Evolutionary conservation across 1,139 yeast species (phyloP), one percentile per base, ranked within the genome.

Genomic region (Lodderomyces pseudojiufengensis): DNA sequence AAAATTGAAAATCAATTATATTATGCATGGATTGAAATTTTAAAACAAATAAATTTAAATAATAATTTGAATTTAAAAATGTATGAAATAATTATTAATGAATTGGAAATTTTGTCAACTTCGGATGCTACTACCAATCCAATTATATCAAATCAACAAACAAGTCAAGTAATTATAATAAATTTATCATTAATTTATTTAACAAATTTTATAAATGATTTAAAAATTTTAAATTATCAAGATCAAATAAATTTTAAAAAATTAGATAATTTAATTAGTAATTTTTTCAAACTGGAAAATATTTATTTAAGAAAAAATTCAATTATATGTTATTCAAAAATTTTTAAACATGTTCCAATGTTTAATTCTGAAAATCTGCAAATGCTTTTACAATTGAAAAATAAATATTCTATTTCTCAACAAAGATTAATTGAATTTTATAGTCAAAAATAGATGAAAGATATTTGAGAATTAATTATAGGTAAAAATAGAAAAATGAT

Each of bases 241-340:
- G 20, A 18, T 5, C 6, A 18, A 18, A 18, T 18, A 18, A 18
- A 18, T 7, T 18, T 18, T 5, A 18, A 18, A 18, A 27, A 44
- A 24, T 35, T 70, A 13, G 72, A 69, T 45, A 45, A 46, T 0
- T 48, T 50, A 1, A 49, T 70, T 10, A 49, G 51, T 29, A 46
- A 42, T 9, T 58, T 52, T 33, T 46, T 72, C 33, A 45, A 51
- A 10, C 55, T 59, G 40, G 52, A 50, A 1, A 62, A 60, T 15
- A 70, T 70, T 8, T 70, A 65, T 27, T 51, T 71, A 6, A 54
- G 78, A 43, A 55, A 75, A 40, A 45, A 52, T 15, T 67, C 68
- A 1, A 59, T 70, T 9, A 57, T 69, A 32, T 58, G 61, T n/a
- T 74, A 70, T 41, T 70, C 75, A 4, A 57, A 52, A 32, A 39